Conservation (phyloP, 2,329 filamentous ascomycete genomes). For the Fusarium marasasianum region DNA sequence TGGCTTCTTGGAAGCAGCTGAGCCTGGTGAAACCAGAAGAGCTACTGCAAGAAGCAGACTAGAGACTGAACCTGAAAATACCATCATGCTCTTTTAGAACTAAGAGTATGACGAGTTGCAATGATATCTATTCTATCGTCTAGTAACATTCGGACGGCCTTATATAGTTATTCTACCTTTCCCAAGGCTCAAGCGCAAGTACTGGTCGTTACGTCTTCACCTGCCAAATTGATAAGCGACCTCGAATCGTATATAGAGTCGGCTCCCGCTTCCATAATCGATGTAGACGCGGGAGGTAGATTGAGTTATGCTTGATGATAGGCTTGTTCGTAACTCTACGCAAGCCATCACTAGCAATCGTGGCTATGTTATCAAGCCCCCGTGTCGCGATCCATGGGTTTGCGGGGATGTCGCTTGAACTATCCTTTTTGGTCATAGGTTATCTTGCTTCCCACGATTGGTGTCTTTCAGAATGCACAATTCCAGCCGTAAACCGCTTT, state of each 20-base stretch:
- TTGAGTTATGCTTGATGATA: neutral
- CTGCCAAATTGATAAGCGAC: neutral
- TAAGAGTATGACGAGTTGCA: accelerated
- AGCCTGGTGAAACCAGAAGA: too few relatives aligned
- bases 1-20: neutral
- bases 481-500: neutral
- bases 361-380: neutral
- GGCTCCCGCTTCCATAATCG: neutral
- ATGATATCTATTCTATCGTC: accelerated
- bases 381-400: too few relatives aligned
- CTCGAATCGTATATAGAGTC: neutral
- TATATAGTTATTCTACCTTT: neutral
- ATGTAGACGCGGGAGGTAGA: neutral
- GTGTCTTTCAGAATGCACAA: too few relatives aligned
- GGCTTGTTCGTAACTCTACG: neutral
- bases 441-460: neutral
- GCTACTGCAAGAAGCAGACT: neutral
- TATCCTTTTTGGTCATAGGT: neutral
- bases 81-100: accelerated
- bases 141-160: accelerated
- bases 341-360: neutral
- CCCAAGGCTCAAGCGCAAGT: too few relatives aligned
- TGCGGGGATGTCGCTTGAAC: neutral
- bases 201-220: neutral
- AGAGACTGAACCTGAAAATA: neutral